phyloP scores from a whole-genome alignment of 257 asterid genomes.

The Solanum rostratum region DNA sequence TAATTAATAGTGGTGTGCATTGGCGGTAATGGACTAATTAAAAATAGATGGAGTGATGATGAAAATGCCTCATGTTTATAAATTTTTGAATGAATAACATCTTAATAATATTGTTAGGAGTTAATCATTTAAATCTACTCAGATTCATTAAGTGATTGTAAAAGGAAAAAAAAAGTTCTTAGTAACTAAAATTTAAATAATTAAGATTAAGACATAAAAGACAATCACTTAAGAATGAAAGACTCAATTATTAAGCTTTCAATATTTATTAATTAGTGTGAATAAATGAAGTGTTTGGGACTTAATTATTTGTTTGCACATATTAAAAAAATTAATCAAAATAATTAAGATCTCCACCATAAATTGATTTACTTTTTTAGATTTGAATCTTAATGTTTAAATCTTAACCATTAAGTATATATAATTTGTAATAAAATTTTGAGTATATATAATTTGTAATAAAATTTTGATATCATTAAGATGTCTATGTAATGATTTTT shows the following conservation, averaged over 20 bases:
- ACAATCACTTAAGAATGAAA: not conserved
- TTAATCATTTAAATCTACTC: not conserved
- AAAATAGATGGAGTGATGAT: not conserved
- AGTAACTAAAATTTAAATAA: not conserved
- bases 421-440: no score
- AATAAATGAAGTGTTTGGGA: not conserved
- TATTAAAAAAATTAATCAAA: not conserved
- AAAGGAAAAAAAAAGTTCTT: not conserved
- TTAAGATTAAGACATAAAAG: not conserved
- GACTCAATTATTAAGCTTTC: not conserved
- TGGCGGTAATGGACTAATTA: not conserved
- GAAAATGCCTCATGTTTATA: not conserved
- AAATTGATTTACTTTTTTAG: no score
- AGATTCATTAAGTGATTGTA: not conserved
- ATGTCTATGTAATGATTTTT: no score
- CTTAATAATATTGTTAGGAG: not conserved
- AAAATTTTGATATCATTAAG: no score
- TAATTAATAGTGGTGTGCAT: not conserved
- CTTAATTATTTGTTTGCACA: not conserved
- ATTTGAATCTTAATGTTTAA: no score
- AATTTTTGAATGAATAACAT: not conserved
- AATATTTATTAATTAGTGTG: not conserved
- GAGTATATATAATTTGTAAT: no score
- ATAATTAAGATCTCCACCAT: not conserved
- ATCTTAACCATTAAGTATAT: no score